phyloP scores from a whole-genome alignment of 192 early-diverging fungal genomes.

The Coemansia umbellata region DNA sequence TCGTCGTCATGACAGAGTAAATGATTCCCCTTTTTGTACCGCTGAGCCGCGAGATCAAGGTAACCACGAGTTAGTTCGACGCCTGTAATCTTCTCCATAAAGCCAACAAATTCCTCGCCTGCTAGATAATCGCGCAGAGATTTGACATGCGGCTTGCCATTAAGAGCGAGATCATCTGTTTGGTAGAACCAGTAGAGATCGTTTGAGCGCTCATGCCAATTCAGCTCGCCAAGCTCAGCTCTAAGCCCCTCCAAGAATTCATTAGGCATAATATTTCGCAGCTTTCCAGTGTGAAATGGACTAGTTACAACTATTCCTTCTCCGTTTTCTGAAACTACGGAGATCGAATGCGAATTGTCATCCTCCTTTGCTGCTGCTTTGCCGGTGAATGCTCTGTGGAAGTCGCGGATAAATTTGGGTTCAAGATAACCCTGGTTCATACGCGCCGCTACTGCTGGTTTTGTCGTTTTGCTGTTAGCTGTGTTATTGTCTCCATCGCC shows the following conservation, averaged over 20 bases:
- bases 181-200: constrained; percentile 72
- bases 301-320: constrained; percentile 12
- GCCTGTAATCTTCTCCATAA: constrained; percentile 61
- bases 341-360: background rate
- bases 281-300: constrained; percentile 35
- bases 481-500: too few relatives aligned
- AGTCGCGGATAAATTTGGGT: constrained; percentile 13
- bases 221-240: constrained; percentile 11
- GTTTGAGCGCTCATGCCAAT: constrained; percentile 54
- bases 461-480: background rate
- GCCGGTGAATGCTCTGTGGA: constrained; percentile 19
- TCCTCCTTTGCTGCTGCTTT: background rate
- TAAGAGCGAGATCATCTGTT: constrained; percentile 56
- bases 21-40: constrained; percentile 60
- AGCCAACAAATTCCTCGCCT: constrained; percentile 56
- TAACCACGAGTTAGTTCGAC: constrained; percentile 56
- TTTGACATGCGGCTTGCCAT: constrained; percentile 34
- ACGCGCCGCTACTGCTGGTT: background rate
- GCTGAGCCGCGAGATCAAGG: constrained; percentile 64
- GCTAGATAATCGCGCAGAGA: constrained; percentile 58
- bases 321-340: background rate
- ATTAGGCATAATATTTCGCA: constrained; percentile 9
- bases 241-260: constrained; percentile 24
- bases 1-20: constrained; percentile 74
- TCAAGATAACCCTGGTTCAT: constrained; percentile 25